Evolutionary conservation across 768 basidiomycete genomes (phyloP), one percentile per base, ranked within the genome.

Genomic region (Cystobasidiopsis lactophilus): DNA sequence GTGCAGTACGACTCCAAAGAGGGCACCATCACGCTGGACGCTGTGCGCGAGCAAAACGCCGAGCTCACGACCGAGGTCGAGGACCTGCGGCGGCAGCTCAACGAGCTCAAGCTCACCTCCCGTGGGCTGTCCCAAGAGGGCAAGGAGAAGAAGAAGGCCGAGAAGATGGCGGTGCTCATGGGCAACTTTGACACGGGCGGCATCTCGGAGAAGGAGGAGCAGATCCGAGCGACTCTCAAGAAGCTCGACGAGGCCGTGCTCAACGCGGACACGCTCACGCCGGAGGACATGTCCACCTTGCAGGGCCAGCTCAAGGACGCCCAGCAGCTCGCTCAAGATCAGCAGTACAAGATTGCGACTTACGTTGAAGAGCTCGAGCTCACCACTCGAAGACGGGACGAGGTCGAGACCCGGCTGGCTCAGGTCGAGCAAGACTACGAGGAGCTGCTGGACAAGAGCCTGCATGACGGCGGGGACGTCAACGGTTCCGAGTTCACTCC

Each of bases 121-220:
- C 82, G 80, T 67, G 82, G 84, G 55, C 76, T 80, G 16, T 79
- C 80, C 37, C 79, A 79, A 30, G 93, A 96, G 66, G 93, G 95
- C 66, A 95, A 89, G 70, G 93, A 98, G 73, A 93, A 85, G 73
- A 78, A 83, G 67, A 96, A 96, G 68, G 86, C 91, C 63, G 91
- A 96, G 72, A 95, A 95, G 74, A 85, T 98, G 83, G 88, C 85
- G 9, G 72, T 88, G 59, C 93, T 98, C 85, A 95, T 98, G 91
- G 85, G 91, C 54, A 89, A 91, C 67, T 91, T 98, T 60, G 89
- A 96, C 68, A 75, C 86, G 71, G 85, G 83, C n/a, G 78, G 80
- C 2, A 82, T 88, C 67, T 88, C 85, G 52, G 86, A 91, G 72
- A 88, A 86, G 71, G 86, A 91, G 66, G 85, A 91, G 61, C 82